Base-by-base conservation (phyloP, 257 asterid genomes). In the Solanum etuberosum region DNA sequence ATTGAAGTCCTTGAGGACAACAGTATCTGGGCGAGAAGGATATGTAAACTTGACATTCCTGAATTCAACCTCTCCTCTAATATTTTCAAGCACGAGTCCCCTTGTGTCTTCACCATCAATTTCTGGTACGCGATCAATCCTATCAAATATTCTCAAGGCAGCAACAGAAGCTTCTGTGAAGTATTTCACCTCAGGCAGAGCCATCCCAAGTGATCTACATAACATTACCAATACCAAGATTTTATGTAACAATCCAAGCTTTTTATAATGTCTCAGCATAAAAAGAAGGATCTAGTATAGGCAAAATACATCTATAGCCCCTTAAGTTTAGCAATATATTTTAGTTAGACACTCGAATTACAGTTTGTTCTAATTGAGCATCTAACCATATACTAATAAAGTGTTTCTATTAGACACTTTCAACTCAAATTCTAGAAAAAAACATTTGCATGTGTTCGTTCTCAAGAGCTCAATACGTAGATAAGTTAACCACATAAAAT, bases 161-260 rank as follows among this genome's bases (percentile, higher is more conserved):
- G 98, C 97, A 20, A 96, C 91, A 12, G 98, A 94, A 23, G 98
- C 98, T 88, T 96, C 99, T 14, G 97, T 92, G 78, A 96, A 92
- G 71, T 95, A 91, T 86, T 94, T 96, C 90, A 96, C 74, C 87
- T 96, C 99, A 3, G 99, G 98, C 32, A 96, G 90, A 51, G 98
- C 99, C 86, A 88, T 92, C 73, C 99, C 99, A 2, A 96, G 92
- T 11, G 98, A 92, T 88, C 99, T 96, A 92, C 92, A 91, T 77
- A 25, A 27, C 25, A 78, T 78, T 25, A 67, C 21, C 35, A 67
- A 67, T 27, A 27, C 73, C 73, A 67, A 27, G 8, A 67, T 67
- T 27, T 27, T 2, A 67, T 67, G 35, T 27, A 15, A 15, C 23
- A 12, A 70, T 15, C n/a, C 35, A 29, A 11, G 6, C 76, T 29